Evolutionary conservation across 257 asterid species (phyloP).

Genomic region (Craterostigma plantagineum): DNA sequence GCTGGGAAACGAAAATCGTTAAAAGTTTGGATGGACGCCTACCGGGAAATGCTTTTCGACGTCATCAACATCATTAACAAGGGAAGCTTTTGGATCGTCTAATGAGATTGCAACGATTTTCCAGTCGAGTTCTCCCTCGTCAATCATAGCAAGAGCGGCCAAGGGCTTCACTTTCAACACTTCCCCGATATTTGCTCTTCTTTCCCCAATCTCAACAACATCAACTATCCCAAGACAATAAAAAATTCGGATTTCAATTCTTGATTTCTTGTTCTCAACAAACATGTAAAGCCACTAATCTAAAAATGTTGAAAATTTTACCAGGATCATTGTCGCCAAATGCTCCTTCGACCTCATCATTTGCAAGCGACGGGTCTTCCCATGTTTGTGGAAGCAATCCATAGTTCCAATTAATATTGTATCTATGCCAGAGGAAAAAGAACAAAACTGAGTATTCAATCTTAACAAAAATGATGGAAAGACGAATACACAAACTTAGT

Average conservation of each 20-base stretch:
- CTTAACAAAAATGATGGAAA: too few relatives aligned
- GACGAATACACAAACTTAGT: neutral
- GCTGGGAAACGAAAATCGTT: too few relatives aligned
- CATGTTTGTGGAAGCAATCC: conserved; percentile 99
- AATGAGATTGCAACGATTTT: conserved; percentile 82
- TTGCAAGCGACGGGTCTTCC: conserved; percentile 88
- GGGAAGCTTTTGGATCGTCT: conserved; percentile 94
- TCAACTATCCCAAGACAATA: conserved; percentile 39
- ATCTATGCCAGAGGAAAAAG: conserved; percentile 26
- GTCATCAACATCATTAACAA: conserved; percentile 79
- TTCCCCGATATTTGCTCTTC: conserved; percentile 56
- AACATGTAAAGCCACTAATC: too few relatives aligned
- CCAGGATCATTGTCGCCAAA: conserved; percentile 99
- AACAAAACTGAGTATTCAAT: neutral
- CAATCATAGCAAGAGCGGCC: conserved; percentile 94
- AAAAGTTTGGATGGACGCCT: conserved; percentile 11
- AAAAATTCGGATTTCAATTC: too few relatives aligned
- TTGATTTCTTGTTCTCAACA: too few relatives aligned
- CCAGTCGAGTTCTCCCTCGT: conserved; percentile 99
- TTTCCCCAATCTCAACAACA: conserved; percentile 90
- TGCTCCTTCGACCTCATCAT: conserved; percentile 89
- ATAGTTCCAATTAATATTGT: conserved; percentile 93
- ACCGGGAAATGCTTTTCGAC: conserved; percentile 97
- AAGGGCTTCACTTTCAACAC: conserved; percentile 82
- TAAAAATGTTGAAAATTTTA: conserved; percentile 8